A percentile compares a stretch with the other conserved stretches of the same genome.
Evolutionary conservation across 2,329 filamentous ascomycete genomes (phyloP).

Genomic region (Fusarium nelsonii): DNA sequence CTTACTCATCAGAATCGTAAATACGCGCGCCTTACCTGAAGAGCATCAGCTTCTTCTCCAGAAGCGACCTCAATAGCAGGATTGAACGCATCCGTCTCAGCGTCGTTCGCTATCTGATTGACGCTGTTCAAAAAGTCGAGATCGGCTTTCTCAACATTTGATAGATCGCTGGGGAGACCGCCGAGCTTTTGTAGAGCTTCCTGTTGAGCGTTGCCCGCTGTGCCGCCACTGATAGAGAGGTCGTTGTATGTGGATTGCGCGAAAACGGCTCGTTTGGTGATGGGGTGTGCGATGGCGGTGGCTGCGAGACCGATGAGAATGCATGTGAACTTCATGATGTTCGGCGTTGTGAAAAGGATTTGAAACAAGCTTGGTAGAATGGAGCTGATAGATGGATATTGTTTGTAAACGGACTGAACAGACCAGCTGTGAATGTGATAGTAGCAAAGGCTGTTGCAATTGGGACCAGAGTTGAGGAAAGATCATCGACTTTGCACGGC

Average conservation of each 20-base stretch:
- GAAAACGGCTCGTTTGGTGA: slow-evolving; percentile 50
- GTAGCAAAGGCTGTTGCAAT: not conserved
- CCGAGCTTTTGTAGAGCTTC: slow-evolving; percentile 58
- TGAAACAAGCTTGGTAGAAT: not conserved
- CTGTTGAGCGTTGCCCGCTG: slow-evolving; percentile 59
- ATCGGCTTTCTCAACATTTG: slow-evolving; percentile 60
- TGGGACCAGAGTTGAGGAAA: not conserved
- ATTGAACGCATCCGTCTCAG: slow-evolving; percentile 67
- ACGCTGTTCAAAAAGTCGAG: slow-evolving; percentile 63
- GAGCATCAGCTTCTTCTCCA: slow-evolving; percentile 60
- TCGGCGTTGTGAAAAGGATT: not conserved
- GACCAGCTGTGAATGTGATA: slow-evolving; percentile 1
- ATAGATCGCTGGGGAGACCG: slow-evolving; percentile 56
- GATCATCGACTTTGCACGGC: not conserved
- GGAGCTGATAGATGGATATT: too few relatives aligned
- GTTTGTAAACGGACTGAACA: not conserved
- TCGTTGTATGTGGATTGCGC: slow-evolving; percentile 56
- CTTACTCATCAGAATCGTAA: rapidly evolving
- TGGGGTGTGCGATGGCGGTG: slow-evolving; percentile 49
- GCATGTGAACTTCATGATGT: slow-evolving; percentile 53
- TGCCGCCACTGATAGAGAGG: slow-evolving; percentile 62
- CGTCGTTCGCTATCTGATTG: slow-evolving; percentile 65
- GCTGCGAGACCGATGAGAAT: slow-evolving; percentile 47
- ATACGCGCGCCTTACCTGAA: slow-evolving; percentile 53
- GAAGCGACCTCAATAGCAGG: slow-evolving; percentile 62